A percentile compares a stretch with the other conserved stretches of the same genome.
These are phyloP conservation scores for Penicillium steckii DNA, from an alignment of 495 filamentous ascomycete species.

Conservation along the genomic window DNA sequence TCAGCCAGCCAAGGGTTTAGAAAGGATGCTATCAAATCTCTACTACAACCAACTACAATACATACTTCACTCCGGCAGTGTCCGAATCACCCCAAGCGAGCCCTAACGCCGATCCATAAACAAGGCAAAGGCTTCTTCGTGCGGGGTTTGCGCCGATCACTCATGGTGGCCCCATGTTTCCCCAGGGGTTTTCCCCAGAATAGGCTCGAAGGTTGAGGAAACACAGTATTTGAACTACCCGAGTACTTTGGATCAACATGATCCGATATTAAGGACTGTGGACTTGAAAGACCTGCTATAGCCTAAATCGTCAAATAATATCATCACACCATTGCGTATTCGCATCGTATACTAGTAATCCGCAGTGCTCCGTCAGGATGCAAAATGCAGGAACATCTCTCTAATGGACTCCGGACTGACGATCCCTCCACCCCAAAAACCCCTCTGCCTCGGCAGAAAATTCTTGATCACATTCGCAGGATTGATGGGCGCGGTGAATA, in stretches of 20 bases:
- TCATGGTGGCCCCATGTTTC: constrained; percentile 1
- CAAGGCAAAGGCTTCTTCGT: neutral
- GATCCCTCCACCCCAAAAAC: constrained; percentile 10
- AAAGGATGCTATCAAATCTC: no score
- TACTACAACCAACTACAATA: no score
- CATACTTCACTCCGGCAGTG: no score
- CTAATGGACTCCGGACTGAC: neutral
- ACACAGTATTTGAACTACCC: neutral
- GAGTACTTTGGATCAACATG: neutral
- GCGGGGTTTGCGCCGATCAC: constrained; percentile 11
- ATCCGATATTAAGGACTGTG: neutral
- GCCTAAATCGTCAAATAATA: neutral
- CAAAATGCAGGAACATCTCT: neutral
- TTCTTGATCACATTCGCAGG: constrained; percentile 12
- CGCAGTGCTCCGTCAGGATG: neutral
- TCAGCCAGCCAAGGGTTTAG: no score
- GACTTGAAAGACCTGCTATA: neutral
- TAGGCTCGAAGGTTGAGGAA: neutral
- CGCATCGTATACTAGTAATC: neutral
- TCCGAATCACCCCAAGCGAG: neutral
- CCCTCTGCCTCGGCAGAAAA: constrained; percentile 9
- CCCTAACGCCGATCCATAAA: neutral
- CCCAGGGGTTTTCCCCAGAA: neutral
- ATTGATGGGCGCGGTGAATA: constrained; percentile 6
- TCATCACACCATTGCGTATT: neutral